phyloP scores from a whole-genome alignment of 169 alveolate genomes.

The Plasmodium adleri region DNA sequence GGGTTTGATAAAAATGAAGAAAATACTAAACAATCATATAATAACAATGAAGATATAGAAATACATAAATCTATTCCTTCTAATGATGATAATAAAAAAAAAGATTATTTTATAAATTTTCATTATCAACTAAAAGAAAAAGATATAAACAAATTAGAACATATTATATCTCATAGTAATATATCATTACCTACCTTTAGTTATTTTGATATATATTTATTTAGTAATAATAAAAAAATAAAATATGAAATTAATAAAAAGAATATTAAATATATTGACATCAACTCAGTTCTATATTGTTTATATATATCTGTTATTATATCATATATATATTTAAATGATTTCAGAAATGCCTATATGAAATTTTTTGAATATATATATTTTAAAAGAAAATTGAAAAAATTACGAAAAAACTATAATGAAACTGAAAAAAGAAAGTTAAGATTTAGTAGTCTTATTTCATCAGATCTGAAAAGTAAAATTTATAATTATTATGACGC shows the following conservation, averaged over 20 bases:
- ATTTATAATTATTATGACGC: constrained; percentile 48
- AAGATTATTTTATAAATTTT: constrained; percentile 26
- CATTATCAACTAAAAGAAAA: constrained; percentile 27
- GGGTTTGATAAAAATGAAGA: neutral
- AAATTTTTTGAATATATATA: constrained; percentile 64
- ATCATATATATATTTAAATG: constrained; percentile 55
- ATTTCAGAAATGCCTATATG: constrained; percentile 42
- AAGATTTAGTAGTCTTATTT: constrained; percentile 14
- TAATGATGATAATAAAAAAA: constrained; percentile 29
- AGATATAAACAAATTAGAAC: constrained; percentile 69
- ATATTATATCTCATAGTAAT: constrained; percentile 20
- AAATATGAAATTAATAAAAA: constrained; percentile 75
- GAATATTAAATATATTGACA: constrained; percentile 55
- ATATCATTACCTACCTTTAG: constrained; percentile 59
- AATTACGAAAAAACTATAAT: constrained; percentile 16
- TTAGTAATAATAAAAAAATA: constrained; percentile 69
- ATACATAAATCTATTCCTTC: constrained; percentile 8
- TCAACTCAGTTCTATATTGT: constrained; percentile 39
- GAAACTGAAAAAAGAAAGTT: constrained; percentile 53
- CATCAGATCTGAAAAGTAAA: constrained; percentile 46
- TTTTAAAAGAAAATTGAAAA: constrained; percentile 48
- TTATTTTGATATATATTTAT: constrained; percentile 69
- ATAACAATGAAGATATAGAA: constrained; percentile 21
- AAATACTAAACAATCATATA: neutral
- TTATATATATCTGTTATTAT: constrained; percentile 48